Percentiles rank a stretch among this genome's conserved stretches.
Evolutionary conservation across 2,329 filamentous ascomycete species (phyloP).

Genomic region (Penicillium digitatum): DNA sequence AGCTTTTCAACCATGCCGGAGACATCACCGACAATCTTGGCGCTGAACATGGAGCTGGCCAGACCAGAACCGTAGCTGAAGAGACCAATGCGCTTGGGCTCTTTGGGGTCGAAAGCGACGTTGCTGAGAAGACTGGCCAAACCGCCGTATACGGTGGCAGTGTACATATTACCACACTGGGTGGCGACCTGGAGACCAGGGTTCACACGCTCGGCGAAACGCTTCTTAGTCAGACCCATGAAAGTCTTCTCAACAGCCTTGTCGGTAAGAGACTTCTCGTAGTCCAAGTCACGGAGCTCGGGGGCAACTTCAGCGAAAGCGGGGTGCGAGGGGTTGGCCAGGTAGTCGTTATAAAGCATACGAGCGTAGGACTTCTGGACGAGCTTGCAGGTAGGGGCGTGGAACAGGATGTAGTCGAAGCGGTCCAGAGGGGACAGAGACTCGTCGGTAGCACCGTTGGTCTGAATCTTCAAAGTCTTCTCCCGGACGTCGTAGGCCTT

Average conservation of each 20-base stretch:
- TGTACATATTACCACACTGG: conserved; percentile 66
- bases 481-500: conserved; percentile 74
- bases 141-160: conserved; percentile 57
- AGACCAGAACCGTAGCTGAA: conserved; percentile 79
- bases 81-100: conserved; percentile 68
- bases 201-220: conserved; percentile 71
- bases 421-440: conserved; percentile 67
- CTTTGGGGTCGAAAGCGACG: conserved; percentile 58
- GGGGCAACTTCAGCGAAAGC: conserved; percentile 70
- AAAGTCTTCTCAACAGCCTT: conserved; percentile 84
- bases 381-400: conserved; percentile 81
- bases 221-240: conserved; percentile 79
- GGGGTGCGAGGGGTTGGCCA: conserved; percentile 62
- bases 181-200: conserved; percentile 72
- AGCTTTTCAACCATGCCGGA: conserved; percentile 64
- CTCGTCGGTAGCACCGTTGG: conserved; percentile 44
- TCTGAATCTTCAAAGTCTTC: conserved; percentile 51
- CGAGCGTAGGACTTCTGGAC: conserved; percentile 81
- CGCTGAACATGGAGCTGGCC: conserved; percentile 69
- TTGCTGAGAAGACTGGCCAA: conserved; percentile 60
- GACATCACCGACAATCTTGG: conserved; percentile 63
- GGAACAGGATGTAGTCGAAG: conserved; percentile 80
- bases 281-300: conserved; percentile 73
- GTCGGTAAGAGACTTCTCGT: conserved; percentile 73
- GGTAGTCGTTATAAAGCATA: conserved; percentile 81